These are phyloP conservation scores for Sphaerulina vaccinii DNA, from an alignment of 2,329 filamentous ascomycete species.

Conservation along the genomic window DNA sequence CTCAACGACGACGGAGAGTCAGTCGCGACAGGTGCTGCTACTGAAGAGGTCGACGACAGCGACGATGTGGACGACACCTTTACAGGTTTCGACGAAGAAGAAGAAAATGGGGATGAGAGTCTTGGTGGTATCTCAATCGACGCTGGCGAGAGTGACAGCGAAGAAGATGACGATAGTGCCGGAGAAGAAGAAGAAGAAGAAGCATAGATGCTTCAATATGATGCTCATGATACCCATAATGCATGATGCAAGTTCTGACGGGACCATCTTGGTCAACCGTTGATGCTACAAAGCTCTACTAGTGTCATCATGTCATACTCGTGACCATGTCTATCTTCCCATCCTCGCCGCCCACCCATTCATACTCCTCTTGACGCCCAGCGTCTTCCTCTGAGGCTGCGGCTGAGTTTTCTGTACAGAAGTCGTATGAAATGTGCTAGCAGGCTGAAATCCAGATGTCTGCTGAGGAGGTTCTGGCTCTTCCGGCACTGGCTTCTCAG, in stretches of 20 bases:
- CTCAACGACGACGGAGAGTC: conserved; percentile 46
- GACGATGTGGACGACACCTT: conserved; percentile 20
- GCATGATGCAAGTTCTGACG: neutral
- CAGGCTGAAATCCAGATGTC: conserved; percentile 34
- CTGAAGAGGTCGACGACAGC: conserved; percentile 29
- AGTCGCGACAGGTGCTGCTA: conserved; percentile 46
- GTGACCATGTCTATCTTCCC: conserved; percentile 1
- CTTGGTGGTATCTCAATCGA: conserved; percentile 9
- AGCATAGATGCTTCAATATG: neutral
- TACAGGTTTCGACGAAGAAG: conserved; percentile 37
- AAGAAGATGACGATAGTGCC: conserved; percentile 10
- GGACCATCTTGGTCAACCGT: neutral
- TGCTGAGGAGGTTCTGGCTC: conserved; percentile 10
- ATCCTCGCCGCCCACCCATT: conserved; percentile 45
- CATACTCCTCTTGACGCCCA: conserved; percentile 52
- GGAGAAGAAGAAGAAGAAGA: conserved; percentile 4
- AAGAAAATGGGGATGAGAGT: conserved; percentile 26
- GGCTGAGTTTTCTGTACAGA: conserved; percentile 37
- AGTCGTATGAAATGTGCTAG: conserved; percentile 46
- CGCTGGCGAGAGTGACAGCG: conserved; percentile 14
- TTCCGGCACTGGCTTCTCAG: conserved; percentile 35
- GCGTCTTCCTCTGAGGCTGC: conserved; percentile 43
- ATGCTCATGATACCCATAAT: conserved; percentile 19
- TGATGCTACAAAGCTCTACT: neutral
- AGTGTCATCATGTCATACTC: neutral